Evolutionary conservation across 495 filamentous ascomycete species (phyloP).

Genomic region (Aspergillus haitiensis): DNA sequence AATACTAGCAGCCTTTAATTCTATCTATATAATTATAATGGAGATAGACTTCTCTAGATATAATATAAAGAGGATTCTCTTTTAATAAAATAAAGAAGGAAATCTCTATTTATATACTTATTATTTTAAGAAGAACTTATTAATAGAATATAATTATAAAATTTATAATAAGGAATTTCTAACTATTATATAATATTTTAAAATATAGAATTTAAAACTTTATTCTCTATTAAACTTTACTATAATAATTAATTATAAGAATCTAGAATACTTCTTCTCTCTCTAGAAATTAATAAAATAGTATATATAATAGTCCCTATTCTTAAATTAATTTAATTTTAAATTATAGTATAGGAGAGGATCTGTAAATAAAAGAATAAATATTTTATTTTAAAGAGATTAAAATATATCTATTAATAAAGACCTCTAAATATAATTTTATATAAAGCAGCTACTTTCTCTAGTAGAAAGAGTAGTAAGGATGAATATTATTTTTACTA

Average conservation of each 20-base stretch:
- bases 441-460: too few species aligned
- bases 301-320: too few species aligned
- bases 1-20: conserved; percentile 6
- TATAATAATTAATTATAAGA: conserved; percentile 12
- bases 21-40: conserved; percentile 10
- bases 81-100: conserved; percentile 7
- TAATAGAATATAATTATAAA: not conserved
- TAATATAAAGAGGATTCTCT: conserved; percentile 11
- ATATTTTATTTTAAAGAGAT: too few species aligned
- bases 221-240: conserved; percentile 7
- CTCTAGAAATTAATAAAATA: too few species aligned
- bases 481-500: too few species aligned
- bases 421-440: too few species aligned
- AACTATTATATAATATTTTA: conserved; percentile 7
- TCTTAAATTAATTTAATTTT: too few species aligned
- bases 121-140: not conserved
- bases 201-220: conserved; percentile 2
- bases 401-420: too few species aligned
- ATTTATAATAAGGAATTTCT: conserved; percentile 8
- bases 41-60: conserved; percentile 1
- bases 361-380: too few species aligned
- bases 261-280: conserved; percentile 3
- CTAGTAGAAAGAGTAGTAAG: too few species aligned
- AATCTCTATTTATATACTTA: conserved; percentile 8
- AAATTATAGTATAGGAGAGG: too few species aligned